A percentile compares a stretch with the other conserved stretches of the same genome.
Conservation (phyloP, 2,329 filamentous ascomycete genomes). For the Arthrobotrys sinensis region DNA sequence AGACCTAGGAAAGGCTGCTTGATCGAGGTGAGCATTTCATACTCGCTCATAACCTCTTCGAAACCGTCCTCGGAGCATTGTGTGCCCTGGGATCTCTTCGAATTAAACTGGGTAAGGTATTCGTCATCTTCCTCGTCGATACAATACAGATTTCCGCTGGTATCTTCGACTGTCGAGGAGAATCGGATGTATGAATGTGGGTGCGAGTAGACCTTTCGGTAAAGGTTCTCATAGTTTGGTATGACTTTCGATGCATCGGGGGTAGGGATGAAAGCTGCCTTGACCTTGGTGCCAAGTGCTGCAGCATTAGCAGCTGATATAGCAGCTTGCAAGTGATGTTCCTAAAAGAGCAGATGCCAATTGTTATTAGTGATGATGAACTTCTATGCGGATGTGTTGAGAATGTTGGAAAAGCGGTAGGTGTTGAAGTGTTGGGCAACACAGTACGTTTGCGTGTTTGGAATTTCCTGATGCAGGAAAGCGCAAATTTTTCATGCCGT, state of each 20-base stretch:
- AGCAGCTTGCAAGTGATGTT: slow-evolving; percentile 94
- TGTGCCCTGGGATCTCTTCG: slow-evolving; percentile 75
- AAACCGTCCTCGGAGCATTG: slow-evolving; percentile 91
- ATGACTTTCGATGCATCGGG: slow-evolving; percentile 74
- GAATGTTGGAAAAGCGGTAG: neutral
- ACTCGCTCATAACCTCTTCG: slow-evolving; percentile 93
- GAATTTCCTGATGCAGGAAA: slow-evolving; percentile 22
- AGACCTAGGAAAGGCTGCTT: slow-evolving; percentile 86
- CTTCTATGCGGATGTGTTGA: slow-evolving; percentile 28
- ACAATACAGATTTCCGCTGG: slow-evolving; percentile 89
- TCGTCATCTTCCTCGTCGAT: slow-evolving; percentile 92
- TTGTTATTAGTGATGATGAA: slow-evolving; percentile 33
- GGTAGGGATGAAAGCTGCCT: slow-evolving; percentile 78
- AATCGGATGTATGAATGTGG: slow-evolving; percentile 96
- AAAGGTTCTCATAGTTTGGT: slow-evolving; percentile 90
- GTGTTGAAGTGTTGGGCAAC: slow-evolving; percentile 18
- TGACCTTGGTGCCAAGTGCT: slow-evolving; percentile 74
- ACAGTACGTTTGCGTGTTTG: slow-evolving; percentile 47
- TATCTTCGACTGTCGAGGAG: slow-evolving; percentile 98
- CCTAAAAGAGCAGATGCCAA: slow-evolving; percentile 72
- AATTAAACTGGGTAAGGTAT: slow-evolving; percentile 86
- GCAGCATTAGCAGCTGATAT: slow-evolving; percentile 75
- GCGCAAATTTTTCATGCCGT: slow-evolving; percentile 35
- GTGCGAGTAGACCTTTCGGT: slow-evolving; percentile 83
- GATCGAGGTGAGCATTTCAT: slow-evolving; percentile 86